A percentile compares a stretch with the other conserved stretches of the same genome.
Evolutionary conservation across 148 eudicot genomes (phyloP).

Genomic region (Dianthus caryophyllus): DNA sequence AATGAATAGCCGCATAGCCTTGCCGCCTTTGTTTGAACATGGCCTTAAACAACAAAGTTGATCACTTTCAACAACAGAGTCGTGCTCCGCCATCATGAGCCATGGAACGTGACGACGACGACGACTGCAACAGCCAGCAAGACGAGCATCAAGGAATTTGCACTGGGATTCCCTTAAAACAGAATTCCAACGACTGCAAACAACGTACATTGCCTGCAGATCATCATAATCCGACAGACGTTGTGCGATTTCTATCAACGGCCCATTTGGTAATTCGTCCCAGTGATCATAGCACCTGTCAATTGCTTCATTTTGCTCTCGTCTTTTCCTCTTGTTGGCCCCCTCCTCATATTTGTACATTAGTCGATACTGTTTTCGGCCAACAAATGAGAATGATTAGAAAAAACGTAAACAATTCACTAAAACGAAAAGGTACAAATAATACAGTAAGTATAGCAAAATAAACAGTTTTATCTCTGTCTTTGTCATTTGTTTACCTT

Average conservation of each 20-base stretch:
- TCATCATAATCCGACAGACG: neutral
- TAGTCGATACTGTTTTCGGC: neutral
- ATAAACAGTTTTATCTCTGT: no score
- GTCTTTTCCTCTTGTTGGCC: neutral
- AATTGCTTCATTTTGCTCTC: neutral
- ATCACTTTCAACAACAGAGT: neutral
- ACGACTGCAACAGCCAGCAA: neutral
- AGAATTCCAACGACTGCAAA: neutral
- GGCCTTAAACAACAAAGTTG: neutral
- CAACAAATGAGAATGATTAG: no score
- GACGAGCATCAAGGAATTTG: neutral
- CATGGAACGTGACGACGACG: slow-evolving; percentile 12
- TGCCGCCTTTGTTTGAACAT: slow-evolving; percentile 4
- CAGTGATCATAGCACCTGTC: neutral
- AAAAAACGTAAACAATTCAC: no score
- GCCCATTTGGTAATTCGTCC: slow-evolving; percentile 4
- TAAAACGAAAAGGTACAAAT: no score
- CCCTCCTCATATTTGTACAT: neutral
- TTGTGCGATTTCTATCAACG: slow-evolving; percentile 1
- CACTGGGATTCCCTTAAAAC: neutral
- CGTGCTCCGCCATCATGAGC: neutral
- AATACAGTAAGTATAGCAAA: no score
- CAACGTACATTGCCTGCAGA: neutral
- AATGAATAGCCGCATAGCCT: neutral
- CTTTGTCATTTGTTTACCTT: no score